A percentile compares a stretch with the other conserved stretches of the same genome.
Conservation (phyloP, 1,139 yeast species). For the Candida albicans region DNA sequence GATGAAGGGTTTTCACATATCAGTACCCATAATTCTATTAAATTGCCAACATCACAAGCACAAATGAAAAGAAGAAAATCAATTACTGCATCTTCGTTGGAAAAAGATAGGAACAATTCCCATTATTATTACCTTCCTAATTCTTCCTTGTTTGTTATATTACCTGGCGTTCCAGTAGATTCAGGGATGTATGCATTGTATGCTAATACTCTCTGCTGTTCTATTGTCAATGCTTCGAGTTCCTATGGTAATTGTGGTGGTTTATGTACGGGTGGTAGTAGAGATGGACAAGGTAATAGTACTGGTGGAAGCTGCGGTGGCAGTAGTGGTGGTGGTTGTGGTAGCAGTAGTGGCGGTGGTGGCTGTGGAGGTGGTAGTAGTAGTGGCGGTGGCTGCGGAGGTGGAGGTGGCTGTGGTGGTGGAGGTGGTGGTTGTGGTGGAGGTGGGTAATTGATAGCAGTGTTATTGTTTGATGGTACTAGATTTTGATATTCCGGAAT, state of each 20-base stretch:
- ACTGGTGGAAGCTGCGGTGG: not conserved
- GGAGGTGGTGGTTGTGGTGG: too few species aligned
- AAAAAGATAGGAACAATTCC: not conserved
- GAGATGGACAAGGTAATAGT: not conserved
- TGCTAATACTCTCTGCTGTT: not conserved
- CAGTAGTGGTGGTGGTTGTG: too few species aligned
- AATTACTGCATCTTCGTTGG: not conserved
- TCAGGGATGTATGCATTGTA: not conserved
- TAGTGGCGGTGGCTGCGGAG: too few species aligned
- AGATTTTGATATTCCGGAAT: too few species aligned
- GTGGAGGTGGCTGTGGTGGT: too few species aligned
- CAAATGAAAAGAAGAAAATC: not conserved
- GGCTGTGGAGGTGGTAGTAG: not conserved
- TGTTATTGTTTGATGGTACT: too few species aligned
- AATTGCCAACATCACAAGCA: constrained; percentile 10
- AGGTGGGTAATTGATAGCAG: too few species aligned
- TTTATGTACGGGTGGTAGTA: not conserved
- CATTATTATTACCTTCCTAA: not conserved
- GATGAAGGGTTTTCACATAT: constrained; percentile 17
- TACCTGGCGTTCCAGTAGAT: too few species aligned
- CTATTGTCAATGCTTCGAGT: not conserved
- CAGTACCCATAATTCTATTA: constrained; percentile 20
- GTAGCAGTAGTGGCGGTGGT: not conserved
- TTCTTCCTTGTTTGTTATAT: not conserved
- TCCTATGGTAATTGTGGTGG: not conserved